A percentile compares a stretch with the other conserved stretches of the same genome.
These are phyloP conservation scores for Tardiomyces depauwii DNA, from an alignment of 1,139 yeast species.

Conservation along the genomic window DNA sequence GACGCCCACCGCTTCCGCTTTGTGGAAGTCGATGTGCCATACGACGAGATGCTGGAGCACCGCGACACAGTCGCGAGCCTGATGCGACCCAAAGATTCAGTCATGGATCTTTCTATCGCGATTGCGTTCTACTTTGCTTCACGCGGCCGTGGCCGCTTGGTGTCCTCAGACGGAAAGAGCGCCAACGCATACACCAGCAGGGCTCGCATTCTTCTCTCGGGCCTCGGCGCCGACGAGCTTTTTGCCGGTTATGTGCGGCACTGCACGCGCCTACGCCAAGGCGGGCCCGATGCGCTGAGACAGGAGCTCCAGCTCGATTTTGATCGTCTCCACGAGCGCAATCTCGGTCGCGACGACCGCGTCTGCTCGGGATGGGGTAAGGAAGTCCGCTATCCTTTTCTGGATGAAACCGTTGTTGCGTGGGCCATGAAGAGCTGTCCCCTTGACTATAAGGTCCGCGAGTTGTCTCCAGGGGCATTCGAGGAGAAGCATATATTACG, in stretches of 20 bases:
- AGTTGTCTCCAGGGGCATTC: conserved; percentile 12
- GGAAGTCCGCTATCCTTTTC: conserved; percentile 81
- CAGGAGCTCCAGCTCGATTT: conserved; percentile 61
- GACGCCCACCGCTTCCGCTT: conserved; percentile 28
- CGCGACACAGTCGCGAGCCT: conserved; percentile 44
- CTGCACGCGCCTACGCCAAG: conserved; percentile 27
- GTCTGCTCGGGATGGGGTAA: conserved; percentile 81
- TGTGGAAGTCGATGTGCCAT: conserved; percentile 65
- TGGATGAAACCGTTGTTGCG: conserved; percentile 52
- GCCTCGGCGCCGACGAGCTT: conserved; percentile 94
- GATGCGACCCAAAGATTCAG: conserved; percentile 79
- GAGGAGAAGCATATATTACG: conserved; percentile 47
- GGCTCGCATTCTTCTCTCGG: conserved; percentile 70
- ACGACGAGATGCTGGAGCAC: conserved; percentile 46
- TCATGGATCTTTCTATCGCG: conserved; percentile 92
- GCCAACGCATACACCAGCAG: conserved; percentile 39
- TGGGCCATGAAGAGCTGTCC: conserved; percentile 31
- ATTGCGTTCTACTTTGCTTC: conserved; percentile 92
- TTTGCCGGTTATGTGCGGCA: conserved; percentile 91
- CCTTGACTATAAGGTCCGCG: conserved; percentile 25
- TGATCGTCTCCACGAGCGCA: conserved; percentile 60
- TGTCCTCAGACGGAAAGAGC: conserved; percentile 10
- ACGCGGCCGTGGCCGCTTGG: conserved; percentile 34
- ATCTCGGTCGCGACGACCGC: conserved; percentile 84
- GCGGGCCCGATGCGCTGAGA: conserved; percentile 28